Base-by-base conservation (phyloP, 208 protist species). In the Borovskyia barvae region DNA sequence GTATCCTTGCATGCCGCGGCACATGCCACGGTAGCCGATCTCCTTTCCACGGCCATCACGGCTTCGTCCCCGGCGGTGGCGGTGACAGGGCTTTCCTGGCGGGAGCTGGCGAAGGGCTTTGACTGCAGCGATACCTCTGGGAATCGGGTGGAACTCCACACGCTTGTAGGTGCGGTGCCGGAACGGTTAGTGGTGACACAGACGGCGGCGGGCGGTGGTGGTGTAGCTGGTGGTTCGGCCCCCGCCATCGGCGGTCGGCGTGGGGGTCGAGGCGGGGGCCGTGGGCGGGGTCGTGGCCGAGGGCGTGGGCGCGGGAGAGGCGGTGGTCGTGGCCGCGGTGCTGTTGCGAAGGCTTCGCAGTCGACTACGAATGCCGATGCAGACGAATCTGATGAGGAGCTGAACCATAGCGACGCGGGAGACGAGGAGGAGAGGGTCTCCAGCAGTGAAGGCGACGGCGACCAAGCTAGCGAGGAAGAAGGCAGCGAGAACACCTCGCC, bases 21-120 rank as follows among this genome's bases (percentile, higher is more conserved):
- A 7, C 63, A 69, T 32, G 63, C 63, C 37, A 69, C 63, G 5
- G 63, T 69, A 3, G 63, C 63, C 5, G 63, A 69, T 20, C 53
- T 69, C 4, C 53, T 69, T 20, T 55, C 63, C 22, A 61, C 63
- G 12, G 63, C 63, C 30, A 47, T 69, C 30, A 17, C 53, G 2
- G 63, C 63, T 17, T 55, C 63, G 6, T 26, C 53, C 8, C 4
- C 52, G 0, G 29, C 22, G 11, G 15, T 49, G 0, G 19, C 63
- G n/a, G 17, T 46, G 3, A 17, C 45, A 0, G 1, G 39, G 46
- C 37, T 56, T 3, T 55, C 63, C 3, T 39, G 46, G 17, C 63
- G 46, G 19, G 53, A 25, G n/a, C 30, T 69, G 11, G 53, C 53
- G 24, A 51, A 11, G 6, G 26, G 29, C 24, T 62, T 61, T 33